Evolutionary conservation across 2,329 filamentous ascomycete genomes (phyloP).

Genomic region (Diaporthe sp.): DNA sequence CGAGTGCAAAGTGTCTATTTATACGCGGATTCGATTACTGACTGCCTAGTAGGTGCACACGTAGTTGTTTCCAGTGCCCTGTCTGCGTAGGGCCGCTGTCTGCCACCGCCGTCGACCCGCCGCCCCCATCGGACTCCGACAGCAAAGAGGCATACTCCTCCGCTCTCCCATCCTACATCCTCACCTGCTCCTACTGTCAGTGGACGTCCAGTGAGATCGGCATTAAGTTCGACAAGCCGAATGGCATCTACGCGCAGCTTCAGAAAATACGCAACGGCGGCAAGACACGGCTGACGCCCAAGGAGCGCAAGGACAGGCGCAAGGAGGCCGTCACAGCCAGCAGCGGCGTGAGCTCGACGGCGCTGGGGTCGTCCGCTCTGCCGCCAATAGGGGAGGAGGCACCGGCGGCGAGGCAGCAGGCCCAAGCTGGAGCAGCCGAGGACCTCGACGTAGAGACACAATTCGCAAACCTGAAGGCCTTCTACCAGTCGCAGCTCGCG

Average conservation of each 20-base stretch:
- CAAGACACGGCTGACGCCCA: constrained; percentile 62
- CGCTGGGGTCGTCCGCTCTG: constrained; percentile 36
- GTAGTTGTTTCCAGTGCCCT: constrained; percentile 96
- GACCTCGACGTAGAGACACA: constrained; percentile 76
- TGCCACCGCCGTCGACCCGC: constrained; percentile 77
- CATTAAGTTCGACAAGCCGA: constrained; percentile 90
- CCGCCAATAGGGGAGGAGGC: constrained; percentile 43
- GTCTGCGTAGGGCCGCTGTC: constrained; percentile 86
- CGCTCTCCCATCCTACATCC: constrained; percentile 74
- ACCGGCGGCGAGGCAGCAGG: constrained; percentile 44
- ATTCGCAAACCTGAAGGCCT: constrained; percentile 81
- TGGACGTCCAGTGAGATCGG: constrained; percentile 94
- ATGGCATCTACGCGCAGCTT: constrained; percentile 86
- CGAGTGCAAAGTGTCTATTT: not conserved
- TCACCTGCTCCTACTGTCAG: constrained; percentile 91
- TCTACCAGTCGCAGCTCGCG: constrained; percentile 85
- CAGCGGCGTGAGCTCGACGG: constrained; percentile 37
- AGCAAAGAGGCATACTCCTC: constrained; percentile 57
- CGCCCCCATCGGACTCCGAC: constrained; percentile 57
- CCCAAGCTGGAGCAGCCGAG: constrained; percentile 52
- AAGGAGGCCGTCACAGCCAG: constrained; percentile 57
- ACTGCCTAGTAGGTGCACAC: constrained; percentile 77
- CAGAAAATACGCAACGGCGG: constrained; percentile 77
- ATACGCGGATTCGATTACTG: not conserved
- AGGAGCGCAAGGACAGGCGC: constrained; percentile 66